Conservation (phyloP, 129 eudicot genomes). For the Glebionis coronaria region DNA sequence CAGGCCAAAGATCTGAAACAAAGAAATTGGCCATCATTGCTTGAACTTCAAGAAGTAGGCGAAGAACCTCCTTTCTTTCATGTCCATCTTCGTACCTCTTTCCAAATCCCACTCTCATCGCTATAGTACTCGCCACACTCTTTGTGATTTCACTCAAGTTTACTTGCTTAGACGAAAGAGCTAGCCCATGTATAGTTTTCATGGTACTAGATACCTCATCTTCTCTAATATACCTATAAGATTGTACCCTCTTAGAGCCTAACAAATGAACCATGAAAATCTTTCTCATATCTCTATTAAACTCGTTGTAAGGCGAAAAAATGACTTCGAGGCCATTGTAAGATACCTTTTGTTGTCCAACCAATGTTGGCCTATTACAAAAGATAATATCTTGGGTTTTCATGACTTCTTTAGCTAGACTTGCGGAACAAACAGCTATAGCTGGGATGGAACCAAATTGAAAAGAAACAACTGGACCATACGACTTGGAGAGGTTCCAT, state of each 20-base stretch:
- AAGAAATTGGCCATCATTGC: too few relatives aligned
- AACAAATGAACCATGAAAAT: too few relatives aligned
- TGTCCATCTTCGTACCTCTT: constrained; percentile 14
- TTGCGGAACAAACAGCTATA: constrained; percentile 17
- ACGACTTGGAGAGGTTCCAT: constrained; percentile 21
- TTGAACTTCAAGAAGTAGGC: too few relatives aligned
- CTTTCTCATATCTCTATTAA: constrained; percentile 17
- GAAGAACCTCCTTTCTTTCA: too few relatives aligned
- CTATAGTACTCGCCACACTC: not conserved
- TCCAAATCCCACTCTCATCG: constrained; percentile 11
- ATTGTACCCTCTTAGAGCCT: too few relatives aligned
- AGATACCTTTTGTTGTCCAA: not conserved
- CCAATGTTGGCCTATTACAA: constrained; percentile 1
- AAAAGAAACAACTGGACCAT: constrained; percentile 22
- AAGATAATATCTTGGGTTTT: constrained; percentile 19
- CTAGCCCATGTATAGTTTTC: too few relatives aligned
- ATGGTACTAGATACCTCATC: too few relatives aligned
- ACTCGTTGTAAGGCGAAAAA: constrained; percentile 20
- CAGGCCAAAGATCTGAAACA: too few relatives aligned
- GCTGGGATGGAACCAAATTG: constrained; percentile 21
- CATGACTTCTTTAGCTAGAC: constrained; percentile 16
- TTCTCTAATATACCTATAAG: too few relatives aligned
- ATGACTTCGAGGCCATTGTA: constrained; percentile 15
- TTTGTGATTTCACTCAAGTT: too few relatives aligned
- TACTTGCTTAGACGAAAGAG: too few relatives aligned